Conservation (phyloP, 2,329 filamentous ascomycete species). For the Hawksworthiomyces lignivorus region DNA sequence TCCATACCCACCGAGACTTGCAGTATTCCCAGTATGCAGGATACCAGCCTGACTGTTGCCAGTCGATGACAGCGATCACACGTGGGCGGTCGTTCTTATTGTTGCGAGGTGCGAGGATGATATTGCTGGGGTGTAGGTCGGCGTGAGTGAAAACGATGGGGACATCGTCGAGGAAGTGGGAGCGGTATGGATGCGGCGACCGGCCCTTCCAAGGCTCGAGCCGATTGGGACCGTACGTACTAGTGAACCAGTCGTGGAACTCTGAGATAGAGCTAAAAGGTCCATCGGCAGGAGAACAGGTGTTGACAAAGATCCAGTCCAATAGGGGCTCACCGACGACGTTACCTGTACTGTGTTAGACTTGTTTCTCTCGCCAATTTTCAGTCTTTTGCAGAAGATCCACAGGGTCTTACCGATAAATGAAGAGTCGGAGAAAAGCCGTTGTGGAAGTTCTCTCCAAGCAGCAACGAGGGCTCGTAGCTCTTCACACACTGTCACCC, state of each 20-base stretch:
- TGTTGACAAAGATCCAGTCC: constrained; percentile 16
- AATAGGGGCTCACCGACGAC: constrained; percentile 7
- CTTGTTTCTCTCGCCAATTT: not conserved
- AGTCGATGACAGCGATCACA: constrained; percentile 25
- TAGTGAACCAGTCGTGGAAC: constrained; percentile 21
- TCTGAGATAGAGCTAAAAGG: constrained; percentile 17
- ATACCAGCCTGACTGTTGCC: constrained; percentile 27
- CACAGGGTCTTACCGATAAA: constrained; percentile 7
- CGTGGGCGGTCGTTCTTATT: constrained; percentile 12
- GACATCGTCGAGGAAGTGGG: constrained; percentile 20
- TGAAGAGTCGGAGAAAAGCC: constrained; percentile 7
- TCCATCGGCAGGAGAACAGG: constrained; percentile 13
- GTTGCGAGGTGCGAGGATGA: constrained; percentile 20
- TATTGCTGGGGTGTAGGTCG: constrained; percentile 26
- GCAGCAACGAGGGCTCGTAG: constrained; percentile 13
- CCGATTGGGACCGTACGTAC: not conserved
- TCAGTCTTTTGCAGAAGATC: constrained; percentile 1
- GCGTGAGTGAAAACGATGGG: constrained; percentile 26
- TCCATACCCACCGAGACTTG: constrained; percentile 15
- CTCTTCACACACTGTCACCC: constrained; percentile 14
- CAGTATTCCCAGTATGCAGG: constrained; percentile 28
- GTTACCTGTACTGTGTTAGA: constrained; percentile 1
- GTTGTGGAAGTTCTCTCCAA: constrained; percentile 12
- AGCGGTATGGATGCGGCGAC: constrained; percentile 16
- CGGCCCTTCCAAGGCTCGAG: not conserved